phyloP scores from a whole-genome alignment of 257 asterid genomes.

The Penstemon davidsonii region DNA sequence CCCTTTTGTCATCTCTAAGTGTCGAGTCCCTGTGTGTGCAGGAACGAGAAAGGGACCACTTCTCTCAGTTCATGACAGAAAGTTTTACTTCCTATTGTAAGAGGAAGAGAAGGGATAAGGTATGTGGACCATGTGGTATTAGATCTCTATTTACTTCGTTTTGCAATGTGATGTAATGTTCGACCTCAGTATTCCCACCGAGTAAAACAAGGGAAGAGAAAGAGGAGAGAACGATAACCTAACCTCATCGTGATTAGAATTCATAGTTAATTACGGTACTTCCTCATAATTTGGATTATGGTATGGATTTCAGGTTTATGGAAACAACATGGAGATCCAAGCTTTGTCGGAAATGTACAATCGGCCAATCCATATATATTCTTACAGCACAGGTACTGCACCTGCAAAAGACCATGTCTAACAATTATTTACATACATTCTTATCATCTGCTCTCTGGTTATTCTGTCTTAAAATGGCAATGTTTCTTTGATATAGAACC shows the following conservation, averaged over 20 bases:
- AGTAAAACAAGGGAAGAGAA: background rate
- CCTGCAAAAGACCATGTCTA: conserved; percentile 17
- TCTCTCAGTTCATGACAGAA: conserved; percentile 93
- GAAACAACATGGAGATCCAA: conserved; percentile 95
- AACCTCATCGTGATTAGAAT: background rate
- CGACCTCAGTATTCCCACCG: too few species aligned
- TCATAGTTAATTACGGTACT: background rate
- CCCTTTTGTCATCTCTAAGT: conserved; percentile 10
- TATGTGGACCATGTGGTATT: conserved; percentile 43
- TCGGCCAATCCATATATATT: conserved; percentile 95
- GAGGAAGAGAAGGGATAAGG: conserved; percentile 98
- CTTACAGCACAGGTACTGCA: conserved; percentile 83
- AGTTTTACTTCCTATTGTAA: conserved; percentile 97
- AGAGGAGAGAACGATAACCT: background rate
- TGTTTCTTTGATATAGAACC: conserved; percentile 59
- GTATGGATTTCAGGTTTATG: conserved; percentile 64
- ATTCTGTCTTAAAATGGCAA: conserved; percentile 19
- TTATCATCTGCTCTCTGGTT: conserved; percentile 22
- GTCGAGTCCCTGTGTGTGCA: conserved; percentile 30
- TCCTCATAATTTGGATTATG: conserved; percentile 8
- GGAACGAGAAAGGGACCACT: conserved; percentile 98
- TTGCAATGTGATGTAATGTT: too few species aligned
- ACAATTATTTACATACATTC: conserved; percentile 15
- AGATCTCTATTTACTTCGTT: background rate
- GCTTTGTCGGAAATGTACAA: conserved; percentile 94